Percentiles rank a stretch among this genome's conserved stretches.
Evolutionary conservation across 768 basidiomycete species (phyloP).

Genomic region (Pleurotus djamor): DNA sequence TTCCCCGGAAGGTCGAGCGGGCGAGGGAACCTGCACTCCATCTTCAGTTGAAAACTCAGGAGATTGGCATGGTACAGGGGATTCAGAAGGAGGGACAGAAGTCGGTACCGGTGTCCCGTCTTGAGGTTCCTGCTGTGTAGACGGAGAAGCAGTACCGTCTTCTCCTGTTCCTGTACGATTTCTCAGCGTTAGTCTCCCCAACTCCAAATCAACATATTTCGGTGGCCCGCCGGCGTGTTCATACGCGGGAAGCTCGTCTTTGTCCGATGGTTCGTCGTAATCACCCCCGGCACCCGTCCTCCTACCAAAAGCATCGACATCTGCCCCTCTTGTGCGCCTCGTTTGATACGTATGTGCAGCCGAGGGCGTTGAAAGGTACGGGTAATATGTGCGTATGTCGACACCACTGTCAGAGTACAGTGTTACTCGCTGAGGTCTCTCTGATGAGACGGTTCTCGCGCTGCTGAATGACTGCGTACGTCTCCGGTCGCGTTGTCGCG

Average conservation of each 20-base stretch:
- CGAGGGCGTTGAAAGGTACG: constrained; percentile 17
- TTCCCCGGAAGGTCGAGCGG: too few species aligned
- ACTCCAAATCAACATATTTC: constrained; percentile 31
- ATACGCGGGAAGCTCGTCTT: constrained; percentile 48
- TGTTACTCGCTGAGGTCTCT: background rate
- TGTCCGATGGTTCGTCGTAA: constrained; percentile 32
- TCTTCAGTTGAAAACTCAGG: too few species aligned
- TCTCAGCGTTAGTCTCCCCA: background rate
- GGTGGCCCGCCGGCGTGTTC: constrained; percentile 43
- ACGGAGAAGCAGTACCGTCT: too few species aligned
- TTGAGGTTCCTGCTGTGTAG: too few species aligned
- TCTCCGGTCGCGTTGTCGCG: constrained; percentile 3
- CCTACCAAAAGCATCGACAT: constrained; percentile 39
- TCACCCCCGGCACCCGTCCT: constrained; percentile 21
- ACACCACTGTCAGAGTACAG: constrained; percentile 3
- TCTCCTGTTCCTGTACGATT: too few species aligned
- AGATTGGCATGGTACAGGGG: too few species aligned
- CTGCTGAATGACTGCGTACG: background rate
- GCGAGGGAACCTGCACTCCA: too few species aligned
- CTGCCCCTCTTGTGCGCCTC: constrained; percentile 26
- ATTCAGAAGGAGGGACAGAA: too few species aligned
- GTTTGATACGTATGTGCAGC: constrained; percentile 17
- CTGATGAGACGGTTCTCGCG: too few species aligned
- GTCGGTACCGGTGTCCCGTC: too few species aligned
- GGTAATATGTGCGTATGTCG: constrained; percentile 14